Evolutionary conservation across 768 basidiomycete genomes (phyloP).

Genomic region (Boletus sp.): DNA sequence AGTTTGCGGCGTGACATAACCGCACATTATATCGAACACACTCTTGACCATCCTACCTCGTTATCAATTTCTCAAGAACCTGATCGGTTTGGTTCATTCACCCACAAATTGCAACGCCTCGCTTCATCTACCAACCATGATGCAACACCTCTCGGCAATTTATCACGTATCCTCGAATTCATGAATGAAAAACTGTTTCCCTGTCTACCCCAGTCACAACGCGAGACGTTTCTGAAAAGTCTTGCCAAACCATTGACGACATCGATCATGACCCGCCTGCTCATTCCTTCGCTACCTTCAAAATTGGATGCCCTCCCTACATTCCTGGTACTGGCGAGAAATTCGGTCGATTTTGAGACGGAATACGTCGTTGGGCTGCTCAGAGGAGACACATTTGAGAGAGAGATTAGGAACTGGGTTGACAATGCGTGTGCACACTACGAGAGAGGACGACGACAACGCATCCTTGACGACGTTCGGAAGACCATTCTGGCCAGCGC

Average conservation of each 20-base stretch:
- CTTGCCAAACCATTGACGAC: slow-evolving; percentile 59
- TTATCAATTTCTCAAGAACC: slow-evolving; percentile 37
- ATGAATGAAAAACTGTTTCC: slow-evolving; percentile 56
- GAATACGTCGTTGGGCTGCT: slow-evolving; percentile 48
- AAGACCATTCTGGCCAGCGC: slow-evolving; percentile 43
- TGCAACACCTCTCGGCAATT: slow-evolving; percentile 45
- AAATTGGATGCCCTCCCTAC: slow-evolving; percentile 54
- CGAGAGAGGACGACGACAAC: slow-evolving; percentile 67
- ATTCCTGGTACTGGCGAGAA: slow-evolving; percentile 55
- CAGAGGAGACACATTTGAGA: slow-evolving; percentile 45
- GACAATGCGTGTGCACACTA: slow-evolving; percentile 69
- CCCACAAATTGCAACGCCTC: slow-evolving; percentile 47
- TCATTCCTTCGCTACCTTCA: slow-evolving; percentile 69
- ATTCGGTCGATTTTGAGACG: slow-evolving; percentile 68
- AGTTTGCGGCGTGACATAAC: slow-evolving; percentile 65
- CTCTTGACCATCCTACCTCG: slow-evolving; percentile 51
- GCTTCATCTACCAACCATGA: slow-evolving; percentile 41
- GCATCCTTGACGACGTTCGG: slow-evolving; percentile 63
- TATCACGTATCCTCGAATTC: slow-evolving; percentile 61
- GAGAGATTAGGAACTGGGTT: slow-evolving; percentile 64
- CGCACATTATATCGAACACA: slow-evolving; percentile 53
- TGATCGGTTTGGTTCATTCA: slow-evolving; percentile 30
- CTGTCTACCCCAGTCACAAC: slow-evolving; percentile 47
- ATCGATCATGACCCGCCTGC: slow-evolving; percentile 60
- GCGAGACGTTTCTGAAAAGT: slow-evolving; percentile 47